Evolutionary conservation across 768 basidiomycete species (phyloP), one percentile per base, ranked within the genome.

Genomic region (Termitomyces sp.): DNA sequence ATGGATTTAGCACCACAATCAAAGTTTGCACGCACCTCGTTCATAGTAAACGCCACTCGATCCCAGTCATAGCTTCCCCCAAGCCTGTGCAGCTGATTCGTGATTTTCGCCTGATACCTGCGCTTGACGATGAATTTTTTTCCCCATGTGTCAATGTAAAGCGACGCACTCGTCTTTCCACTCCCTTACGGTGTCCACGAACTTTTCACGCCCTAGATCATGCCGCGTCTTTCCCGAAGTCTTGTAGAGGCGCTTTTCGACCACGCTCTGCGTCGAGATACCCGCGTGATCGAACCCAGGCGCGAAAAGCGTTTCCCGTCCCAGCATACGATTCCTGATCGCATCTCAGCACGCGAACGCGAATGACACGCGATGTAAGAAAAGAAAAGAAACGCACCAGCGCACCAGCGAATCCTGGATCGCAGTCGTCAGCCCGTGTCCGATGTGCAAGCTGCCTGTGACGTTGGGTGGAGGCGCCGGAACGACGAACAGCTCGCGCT

Each of bases 251-350:
- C 94, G 82, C 70, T 93, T 94, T 71, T 98, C 97, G 1, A 98
- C 96, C 16, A 99, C 96, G 46, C 92, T 92, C 72, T 99, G 97
- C 0, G 97, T 98, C 0, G 95, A 95, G 59, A 99, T 98, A 57
- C 96, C 95, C 0, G 97, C 97, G 65, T 99, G 97, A 72, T 99
- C 97, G 67, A 95, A 99, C 16, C 97, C 97, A 0, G 97, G 97
- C 2, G 87, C 83, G 67, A 89, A 98, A 0, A 98, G 77, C 0
- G 90, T 88, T 10, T 92, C 92, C 73, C 87, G 91, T 1, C 96
- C 96, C 41, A 89, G 75, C 97, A 98, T 99, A 34, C 96, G 92
- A 70, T 94, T 93, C 93, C 92, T 94, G 55, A 55, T 1, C 52
- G 56, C 29, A 43, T 34, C 46, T n/a, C 16, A 60, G 29, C 18